Evolutionary conservation across 306 rosid species (phyloP), one percentile per base, ranked within the genome.

Genomic region (Medicago lupulina): DNA sequence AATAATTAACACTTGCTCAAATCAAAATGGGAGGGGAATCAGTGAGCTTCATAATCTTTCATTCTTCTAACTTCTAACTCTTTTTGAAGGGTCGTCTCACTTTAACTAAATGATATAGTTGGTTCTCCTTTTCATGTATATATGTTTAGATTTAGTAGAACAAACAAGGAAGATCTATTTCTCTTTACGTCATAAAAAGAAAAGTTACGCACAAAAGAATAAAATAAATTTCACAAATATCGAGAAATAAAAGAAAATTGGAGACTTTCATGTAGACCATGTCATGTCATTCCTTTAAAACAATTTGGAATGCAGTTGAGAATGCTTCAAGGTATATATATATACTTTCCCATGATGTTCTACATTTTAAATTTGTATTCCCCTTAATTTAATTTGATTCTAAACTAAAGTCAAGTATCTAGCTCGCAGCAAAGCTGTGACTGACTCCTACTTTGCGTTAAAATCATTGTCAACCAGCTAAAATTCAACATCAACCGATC

Each of bases 341-440:
- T 31, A 3, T 31, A 31, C 6, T 31, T 31, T 31, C 36, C 36
- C 36, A 23, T 23, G 28, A 31, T 4, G 36, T 31, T 31, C 44
- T 40, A 9, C 11, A 41, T 41, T 41, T 41, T 11, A n/a, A 49
- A 5, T 49, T 19, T 23, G 2, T 31, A 9, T 14, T 2, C 3
- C 0, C 10, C 15, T 14, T 40, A 41, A 41, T 31, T 23, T 21
- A 21, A 21, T 67, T 41, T 68, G 40, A 17, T 58, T 60, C 40
- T 15, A 74, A 68, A 47, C 34, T 2, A 38, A 18, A 61, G 77
- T 67, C 71, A 54, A 18, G 31, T 54, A 54, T 54, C 61, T 21
- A 9, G 3, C 14, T 54, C 15, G 23, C 7, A 54, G 12, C 51
- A 46, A 46, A 46, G 51, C 31, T 54, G 61, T 54, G 61, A 18